Conservation (phyloP, 352 stramenopile genomes). For the Phytophthora litchii region DNA sequence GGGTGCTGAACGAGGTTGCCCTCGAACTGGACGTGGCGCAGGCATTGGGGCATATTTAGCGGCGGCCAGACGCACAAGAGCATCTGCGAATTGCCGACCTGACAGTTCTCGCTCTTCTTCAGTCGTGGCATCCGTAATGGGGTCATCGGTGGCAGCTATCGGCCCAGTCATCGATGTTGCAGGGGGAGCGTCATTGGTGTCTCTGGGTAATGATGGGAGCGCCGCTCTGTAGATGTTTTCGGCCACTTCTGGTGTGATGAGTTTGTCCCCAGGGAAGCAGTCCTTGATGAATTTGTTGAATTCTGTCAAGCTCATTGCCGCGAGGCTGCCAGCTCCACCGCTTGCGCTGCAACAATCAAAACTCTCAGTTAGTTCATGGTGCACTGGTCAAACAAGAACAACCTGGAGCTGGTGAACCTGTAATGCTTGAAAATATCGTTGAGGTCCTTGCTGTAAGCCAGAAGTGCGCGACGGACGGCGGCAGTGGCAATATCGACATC, state of each 20-base stretch:
- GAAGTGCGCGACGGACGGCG: slow-evolving; percentile 56
- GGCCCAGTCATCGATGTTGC: not conserved
- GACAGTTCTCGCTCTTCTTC: slow-evolving; percentile 52
- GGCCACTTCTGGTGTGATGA: slow-evolving; percentile 41
- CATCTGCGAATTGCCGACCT: slow-evolving; percentile 70
- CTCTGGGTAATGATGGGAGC: slow-evolving; percentile 13
- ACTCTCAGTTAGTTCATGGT: not conserved
- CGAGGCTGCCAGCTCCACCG: slow-evolving; percentile 63
- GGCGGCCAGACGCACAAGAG: slow-evolving; percentile 59
- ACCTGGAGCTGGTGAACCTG: slow-evolving; percentile 28
- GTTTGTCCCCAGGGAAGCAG: slow-evolving; percentile 55
- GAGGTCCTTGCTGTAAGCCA: slow-evolving; percentile 75
- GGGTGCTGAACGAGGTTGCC: slow-evolving; percentile 14
- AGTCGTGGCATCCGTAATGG: not conserved
- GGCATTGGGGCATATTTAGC: slow-evolving; percentile 49
- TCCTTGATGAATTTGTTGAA: slow-evolving; percentile 82
- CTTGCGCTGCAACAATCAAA: slow-evolving; percentile 48
- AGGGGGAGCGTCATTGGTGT: not conserved
- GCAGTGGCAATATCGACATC: slow-evolving; percentile 58
- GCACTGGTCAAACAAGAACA: not conserved
- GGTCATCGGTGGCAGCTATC: not conserved
- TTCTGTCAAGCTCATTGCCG: slow-evolving; percentile 72
- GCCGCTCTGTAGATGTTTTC: slow-evolving; percentile 56
- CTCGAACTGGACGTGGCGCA: slow-evolving; percentile 15
- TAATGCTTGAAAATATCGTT: slow-evolving; percentile 89